Percentiles rank a stretch among this genome's conserved stretches.
Evolutionary conservation across 768 basidiomycete genomes (phyloP).

Genomic region (Fistulinella prunicolor): DNA sequence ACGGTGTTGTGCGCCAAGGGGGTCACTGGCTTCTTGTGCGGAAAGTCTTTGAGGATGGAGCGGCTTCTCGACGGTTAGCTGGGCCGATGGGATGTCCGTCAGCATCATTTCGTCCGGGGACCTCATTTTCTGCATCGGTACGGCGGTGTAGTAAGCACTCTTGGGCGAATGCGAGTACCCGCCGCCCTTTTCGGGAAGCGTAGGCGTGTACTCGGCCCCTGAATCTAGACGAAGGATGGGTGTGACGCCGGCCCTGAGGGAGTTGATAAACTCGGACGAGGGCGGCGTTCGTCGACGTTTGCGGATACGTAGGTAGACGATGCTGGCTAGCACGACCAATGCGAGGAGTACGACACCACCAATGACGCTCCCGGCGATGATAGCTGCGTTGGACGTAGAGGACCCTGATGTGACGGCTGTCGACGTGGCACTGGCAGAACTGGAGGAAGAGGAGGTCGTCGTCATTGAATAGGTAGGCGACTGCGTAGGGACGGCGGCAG

Average conservation of each 20-base stretch:
- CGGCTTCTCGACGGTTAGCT: slow-evolving; percentile 19
- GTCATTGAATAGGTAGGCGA: neutral
- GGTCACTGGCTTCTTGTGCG: slow-evolving; percentile 9
- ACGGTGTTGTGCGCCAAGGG: neutral
- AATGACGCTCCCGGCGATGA: slow-evolving; percentile 53
- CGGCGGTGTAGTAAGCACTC: slow-evolving; percentile 10
- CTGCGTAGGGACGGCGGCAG: too few relatives aligned
- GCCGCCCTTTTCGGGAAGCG: slow-evolving; percentile 17
- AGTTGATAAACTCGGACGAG: slow-evolving; percentile 54
- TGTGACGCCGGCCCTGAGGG: slow-evolving; percentile 18
- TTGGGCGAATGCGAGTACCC: slow-evolving; percentile 6
- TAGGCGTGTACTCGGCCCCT: slow-evolving; percentile 12
- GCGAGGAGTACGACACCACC: slow-evolving; percentile 44
- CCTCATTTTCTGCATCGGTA: slow-evolving; percentile 8
- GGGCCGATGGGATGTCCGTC: slow-evolving; percentile 10
- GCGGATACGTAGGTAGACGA: slow-evolving; percentile 44
- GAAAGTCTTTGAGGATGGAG: slow-evolving; percentile 24
- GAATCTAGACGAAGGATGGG: slow-evolving; percentile 30
- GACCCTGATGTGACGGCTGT: slow-evolving; percentile 8
- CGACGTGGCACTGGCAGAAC: neutral
- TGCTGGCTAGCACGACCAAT: slow-evolving; percentile 32
- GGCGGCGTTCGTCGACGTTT: slow-evolving; percentile 46
- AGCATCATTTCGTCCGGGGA: slow-evolving; percentile 13
- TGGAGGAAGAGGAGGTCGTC: neutral
- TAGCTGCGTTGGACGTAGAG: slow-evolving; percentile 33